phyloP scores from a whole-genome alignment of 192 early-diverging fungal genomes.

The Lunasporangiospora selenospora region DNA sequence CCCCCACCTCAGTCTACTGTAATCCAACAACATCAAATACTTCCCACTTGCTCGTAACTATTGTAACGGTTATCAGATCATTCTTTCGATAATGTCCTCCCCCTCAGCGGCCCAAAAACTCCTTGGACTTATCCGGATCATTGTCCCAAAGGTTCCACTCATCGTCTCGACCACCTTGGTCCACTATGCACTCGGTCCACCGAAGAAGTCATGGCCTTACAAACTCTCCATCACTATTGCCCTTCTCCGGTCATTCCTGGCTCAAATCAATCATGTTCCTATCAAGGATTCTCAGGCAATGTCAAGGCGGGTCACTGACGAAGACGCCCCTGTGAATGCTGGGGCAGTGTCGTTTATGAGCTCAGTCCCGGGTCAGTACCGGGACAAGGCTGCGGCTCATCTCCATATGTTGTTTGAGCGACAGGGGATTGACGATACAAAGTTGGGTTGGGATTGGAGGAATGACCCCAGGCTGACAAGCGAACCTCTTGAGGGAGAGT shows the following conservation, averaged over 20 bases:
- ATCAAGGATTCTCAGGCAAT: slow-evolving; percentile 47
- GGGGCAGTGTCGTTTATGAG: slow-evolving; percentile 28
- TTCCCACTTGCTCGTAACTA: no score
- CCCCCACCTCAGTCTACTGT: no score
- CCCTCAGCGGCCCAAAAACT: slow-evolving; percentile 8
- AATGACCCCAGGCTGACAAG: slow-evolving; percentile 19
- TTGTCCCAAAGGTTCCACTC: slow-evolving; percentile 31
- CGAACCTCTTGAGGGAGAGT: slow-evolving; percentile 44
- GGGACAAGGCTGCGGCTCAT: slow-evolving; percentile 38
- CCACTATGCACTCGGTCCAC: slow-evolving; percentile 50
- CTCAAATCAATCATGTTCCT: slow-evolving; percentile 22
- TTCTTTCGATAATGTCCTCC: no score
- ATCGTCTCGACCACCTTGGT: slow-evolving; percentile 33
- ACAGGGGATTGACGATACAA: slow-evolving; percentile 29
- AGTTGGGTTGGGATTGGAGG: slow-evolving; percentile 58
- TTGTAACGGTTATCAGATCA: no score
- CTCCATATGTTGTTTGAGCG: slow-evolving; percentile 34
- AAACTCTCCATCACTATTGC: slow-evolving; percentile 37
- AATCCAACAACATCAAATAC: no score
- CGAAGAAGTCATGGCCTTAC: slow-evolving; percentile 52
- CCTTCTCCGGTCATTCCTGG: slow-evolving; percentile 37
- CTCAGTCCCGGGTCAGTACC: slow-evolving; percentile 27
- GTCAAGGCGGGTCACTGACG: slow-evolving; percentile 7
- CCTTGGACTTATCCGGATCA: neutral
- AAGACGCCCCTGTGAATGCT: slow-evolving; percentile 19